Evolutionary conservation across 2,329 filamentous ascomycete genomes (phyloP).

Genomic region (Pseudogymnoascus sp.): DNA sequence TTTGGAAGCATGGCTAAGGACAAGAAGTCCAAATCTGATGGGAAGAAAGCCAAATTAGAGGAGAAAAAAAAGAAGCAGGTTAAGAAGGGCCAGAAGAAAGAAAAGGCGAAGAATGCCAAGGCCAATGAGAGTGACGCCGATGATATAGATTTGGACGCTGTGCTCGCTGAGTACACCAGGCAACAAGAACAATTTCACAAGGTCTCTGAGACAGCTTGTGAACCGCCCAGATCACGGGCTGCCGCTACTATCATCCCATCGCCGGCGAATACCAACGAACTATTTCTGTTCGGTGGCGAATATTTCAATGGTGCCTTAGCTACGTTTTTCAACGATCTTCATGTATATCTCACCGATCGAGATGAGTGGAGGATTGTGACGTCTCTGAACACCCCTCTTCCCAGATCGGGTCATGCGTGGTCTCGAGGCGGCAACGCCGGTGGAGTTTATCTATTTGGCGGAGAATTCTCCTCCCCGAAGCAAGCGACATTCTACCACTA

Average conservation of each 20-base stretch:
- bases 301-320: conserved; percentile 90
- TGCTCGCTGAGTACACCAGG: conserved; percentile 85
- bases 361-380: conserved; percentile 89
- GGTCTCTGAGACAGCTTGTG: conserved; percentile 70
- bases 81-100: conserved; percentile 83
- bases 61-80: conserved; percentile 71
- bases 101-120: conserved; percentile 61
- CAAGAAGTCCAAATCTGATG: conserved; percentile 38
- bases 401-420: conserved; percentile 90
- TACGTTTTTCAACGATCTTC: conserved; percentile 57
- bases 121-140: conserved; percentile 78
- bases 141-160: conserved; percentile 85
- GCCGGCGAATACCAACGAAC: conserved; percentile 75
- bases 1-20: conserved; percentile 39
- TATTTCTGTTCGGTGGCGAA: conserved; percentile 90
- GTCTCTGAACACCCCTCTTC: conserved; percentile 82
- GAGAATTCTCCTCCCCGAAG: conserved; percentile 93
- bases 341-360: conserved; percentile 67
- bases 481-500: conserved; percentile 99
- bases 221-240: conserved; percentile 68
- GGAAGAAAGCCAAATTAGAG: conserved; percentile 45
- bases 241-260: conserved; percentile 78
- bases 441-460: conserved; percentile 86
- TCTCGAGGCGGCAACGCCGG: conserved; percentile 75
- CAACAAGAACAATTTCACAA: conserved; percentile 92